Evolutionary conservation across 2,329 filamentous ascomycete genomes (phyloP).

Genomic region (Mariannaea elegans): DNA sequence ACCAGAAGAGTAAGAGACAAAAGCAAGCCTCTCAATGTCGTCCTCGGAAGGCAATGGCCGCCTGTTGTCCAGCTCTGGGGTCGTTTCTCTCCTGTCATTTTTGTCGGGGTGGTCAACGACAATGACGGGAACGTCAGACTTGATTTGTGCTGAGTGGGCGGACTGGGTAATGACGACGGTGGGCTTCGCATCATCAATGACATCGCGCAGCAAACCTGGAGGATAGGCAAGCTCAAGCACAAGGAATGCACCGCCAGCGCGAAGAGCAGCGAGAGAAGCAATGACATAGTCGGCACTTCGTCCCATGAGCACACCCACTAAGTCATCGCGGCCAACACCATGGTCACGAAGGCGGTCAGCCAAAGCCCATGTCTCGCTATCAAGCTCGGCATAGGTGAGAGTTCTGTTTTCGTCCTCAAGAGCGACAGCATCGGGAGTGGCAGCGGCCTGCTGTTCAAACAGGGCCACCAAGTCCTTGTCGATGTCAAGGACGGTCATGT

Average conservation of each 20-base stretch:
- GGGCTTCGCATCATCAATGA: constrained; percentile 78
- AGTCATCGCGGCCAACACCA: constrained; percentile 76
- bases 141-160: constrained; percentile 72
- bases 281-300: constrained; percentile 83
- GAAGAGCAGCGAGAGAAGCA: constrained; percentile 78
- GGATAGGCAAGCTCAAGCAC: constrained; percentile 85
- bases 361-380: constrained; percentile 71
- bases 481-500: constrained; percentile 74
- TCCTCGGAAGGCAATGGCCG: constrained; percentile 66
- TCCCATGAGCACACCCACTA: constrained; percentile 79
- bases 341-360: constrained; percentile 69
- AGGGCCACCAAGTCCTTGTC: constrained; percentile 77
- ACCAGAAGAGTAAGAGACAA: constrained; percentile 83
- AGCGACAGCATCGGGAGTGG: constrained; percentile 74
- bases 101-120: constrained; percentile 63
- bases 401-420: constrained; percentile 74
- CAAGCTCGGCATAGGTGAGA: constrained; percentile 78
- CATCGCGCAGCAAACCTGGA: constrained; percentile 75
- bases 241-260: constrained; percentile 81
- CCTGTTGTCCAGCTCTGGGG: constrained; percentile 49
- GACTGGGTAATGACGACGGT: constrained; percentile 74
- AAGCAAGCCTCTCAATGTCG: constrained; percentile 78
- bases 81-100: constrained; percentile 35
- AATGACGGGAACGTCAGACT: constrained; percentile 69
- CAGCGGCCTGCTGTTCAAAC: constrained; percentile 73